phyloP scores from a whole-genome alignment of 1,284 basidiomycete species.

The Bondarzewia mesenterica region DNA sequence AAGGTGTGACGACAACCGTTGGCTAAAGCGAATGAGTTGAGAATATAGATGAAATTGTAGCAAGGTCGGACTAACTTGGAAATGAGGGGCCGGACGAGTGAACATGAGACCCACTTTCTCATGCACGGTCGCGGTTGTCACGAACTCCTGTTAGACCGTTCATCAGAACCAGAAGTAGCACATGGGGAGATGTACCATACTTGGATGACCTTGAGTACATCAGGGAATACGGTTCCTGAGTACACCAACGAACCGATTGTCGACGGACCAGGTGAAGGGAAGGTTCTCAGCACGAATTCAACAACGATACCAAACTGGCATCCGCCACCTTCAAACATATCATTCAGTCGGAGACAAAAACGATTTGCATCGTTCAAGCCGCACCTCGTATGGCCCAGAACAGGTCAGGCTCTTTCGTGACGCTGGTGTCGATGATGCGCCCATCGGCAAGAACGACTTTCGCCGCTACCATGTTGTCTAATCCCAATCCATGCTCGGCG shows the following conservation, averaged over 20 bases:
- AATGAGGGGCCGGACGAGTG: conserved; percentile 16
- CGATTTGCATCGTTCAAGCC: neutral
- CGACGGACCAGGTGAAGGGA: conserved; percentile 18
- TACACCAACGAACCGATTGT: conserved; percentile 15
- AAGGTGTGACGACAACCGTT: conserved; percentile 15
- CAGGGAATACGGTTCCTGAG: conserved; percentile 11
- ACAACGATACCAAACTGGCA: conserved; percentile 41
- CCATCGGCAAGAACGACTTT: conserved; percentile 30
- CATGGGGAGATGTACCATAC: conserved; percentile 1
- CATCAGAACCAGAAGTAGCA: neutral
- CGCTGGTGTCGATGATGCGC: conserved; percentile 21
- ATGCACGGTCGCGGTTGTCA: neutral
- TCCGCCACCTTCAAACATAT: conserved; percentile 27
- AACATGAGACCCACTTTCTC: conserved; percentile 16
- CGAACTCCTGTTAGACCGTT: neutral
- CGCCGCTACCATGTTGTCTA: conserved; percentile 30
- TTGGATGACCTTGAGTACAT: conserved; percentile 11
- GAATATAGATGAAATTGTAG: neutral
- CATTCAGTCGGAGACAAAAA: neutral
- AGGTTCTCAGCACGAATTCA: conserved; percentile 29
- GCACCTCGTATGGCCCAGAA: conserved; percentile 29
- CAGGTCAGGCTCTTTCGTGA: conserved; percentile 24
- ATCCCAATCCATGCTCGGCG: conserved; percentile 27
- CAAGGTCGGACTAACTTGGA: conserved; percentile 12
- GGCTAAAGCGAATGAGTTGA: conserved; percentile 13